A percentile compares a stretch with the other conserved stretches of the same genome.
Evolutionary conservation across 345 rosid genomes (phyloP).

Genomic region (Conringia planisiliqua): DNA sequence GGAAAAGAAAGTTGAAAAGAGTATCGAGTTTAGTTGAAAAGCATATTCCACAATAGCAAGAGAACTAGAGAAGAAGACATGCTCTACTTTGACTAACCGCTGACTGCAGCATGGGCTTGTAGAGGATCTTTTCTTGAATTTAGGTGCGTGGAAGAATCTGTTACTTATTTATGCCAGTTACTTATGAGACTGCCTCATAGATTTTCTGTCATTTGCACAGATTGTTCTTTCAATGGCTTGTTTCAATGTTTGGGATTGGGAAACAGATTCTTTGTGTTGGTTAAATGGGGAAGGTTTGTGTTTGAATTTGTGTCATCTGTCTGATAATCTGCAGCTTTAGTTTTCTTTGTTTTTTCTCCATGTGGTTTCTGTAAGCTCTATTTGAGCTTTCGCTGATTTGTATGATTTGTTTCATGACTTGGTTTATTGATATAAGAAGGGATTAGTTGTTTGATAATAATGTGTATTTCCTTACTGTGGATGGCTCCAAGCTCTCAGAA

Average conservation of each 20-base stretch:
- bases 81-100: slow-evolving; percentile 29
- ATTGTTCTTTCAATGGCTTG: slow-evolving; percentile 22
- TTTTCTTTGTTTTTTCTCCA: not conserved
- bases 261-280: slow-evolving; percentile 26
- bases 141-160: slow-evolving; percentile 22
- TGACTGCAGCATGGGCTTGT: slow-evolving; percentile 27
- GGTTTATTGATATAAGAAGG: slow-evolving; percentile 21
- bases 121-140: slow-evolving; percentile 14
- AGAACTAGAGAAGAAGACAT: slow-evolving; percentile 22
- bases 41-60: slow-evolving; percentile 22
- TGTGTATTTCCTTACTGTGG: not conserved
- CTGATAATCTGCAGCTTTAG: slow-evolving; percentile 25
- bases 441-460: slow-evolving; percentile 4
- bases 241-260: slow-evolving; percentile 18
- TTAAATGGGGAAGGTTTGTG: slow-evolving; percentile 21
- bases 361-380: slow-evolving; percentile 18
- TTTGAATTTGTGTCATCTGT: slow-evolving; percentile 16
- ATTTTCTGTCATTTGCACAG: slow-evolving; percentile 14
- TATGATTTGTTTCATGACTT: slow-evolving; percentile 23
- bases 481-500: not conserved
- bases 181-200: slow-evolving; percentile 6
- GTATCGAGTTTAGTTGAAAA: slow-evolving; percentile 16
- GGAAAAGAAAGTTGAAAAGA: slow-evolving; percentile 34
- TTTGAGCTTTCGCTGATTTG: slow-evolving; percentile 21
- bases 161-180: not conserved